Conservation (phyloP, 441 rosid genomes). For the Bocquillonia castaneifolia region DNA sequence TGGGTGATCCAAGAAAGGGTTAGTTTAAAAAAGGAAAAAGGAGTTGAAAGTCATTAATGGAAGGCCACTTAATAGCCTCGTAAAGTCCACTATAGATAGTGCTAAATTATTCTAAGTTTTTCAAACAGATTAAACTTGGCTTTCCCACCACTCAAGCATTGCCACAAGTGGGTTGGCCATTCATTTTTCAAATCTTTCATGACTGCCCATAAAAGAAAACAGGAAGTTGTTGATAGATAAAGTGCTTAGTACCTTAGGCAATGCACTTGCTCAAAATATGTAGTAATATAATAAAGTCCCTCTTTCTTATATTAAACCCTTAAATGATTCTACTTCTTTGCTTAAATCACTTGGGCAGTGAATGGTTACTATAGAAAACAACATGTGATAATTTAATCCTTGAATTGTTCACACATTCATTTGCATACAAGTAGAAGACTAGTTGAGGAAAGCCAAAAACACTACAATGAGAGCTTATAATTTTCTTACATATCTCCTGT, state of each 20-base stretch:
- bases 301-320: not conserved
- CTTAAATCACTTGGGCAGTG: slow-evolving; percentile 3
- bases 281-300: not conserved
- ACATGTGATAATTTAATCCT: not conserved
- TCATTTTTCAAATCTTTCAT: slow-evolving; percentile 1
- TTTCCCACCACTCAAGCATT: slow-evolving; percentile 8
- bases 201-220: not conserved
- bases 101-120: not conserved
- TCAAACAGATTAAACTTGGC: not conserved
- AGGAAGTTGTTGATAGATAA: not conserved
- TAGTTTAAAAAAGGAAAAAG: not conserved
- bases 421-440: not conserved
- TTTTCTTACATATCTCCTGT: not conserved
- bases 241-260: not conserved
- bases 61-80: slow-evolving; percentile 5
- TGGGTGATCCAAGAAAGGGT: slow-evolving; percentile 36
- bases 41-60: slow-evolving; percentile 7
- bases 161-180: not conserved
- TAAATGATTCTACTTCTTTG: slow-evolving; percentile 4
- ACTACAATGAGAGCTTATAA: not conserved
- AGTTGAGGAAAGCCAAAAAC: not conserved
- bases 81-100: not conserved
- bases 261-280: not conserved
- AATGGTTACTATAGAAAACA: not conserved
- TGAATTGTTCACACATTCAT: not conserved